Evolutionary conservation across 306 rosid genomes (phyloP), one percentile per base, ranked within the genome.

Genomic region (Myrica gale): DNA sequence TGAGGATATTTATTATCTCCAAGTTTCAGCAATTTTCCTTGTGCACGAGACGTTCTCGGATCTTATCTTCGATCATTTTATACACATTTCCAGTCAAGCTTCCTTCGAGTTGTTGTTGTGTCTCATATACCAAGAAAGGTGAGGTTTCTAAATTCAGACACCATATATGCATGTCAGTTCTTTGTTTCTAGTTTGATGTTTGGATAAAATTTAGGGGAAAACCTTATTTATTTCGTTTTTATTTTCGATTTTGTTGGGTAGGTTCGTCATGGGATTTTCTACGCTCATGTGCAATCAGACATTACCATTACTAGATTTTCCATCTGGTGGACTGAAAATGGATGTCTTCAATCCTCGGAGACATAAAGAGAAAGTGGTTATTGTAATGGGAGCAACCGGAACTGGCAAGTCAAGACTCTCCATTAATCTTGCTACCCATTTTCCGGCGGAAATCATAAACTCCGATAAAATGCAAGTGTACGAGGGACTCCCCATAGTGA

Each of bases 391-490:
- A 3, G 96, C 97, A 5, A 95, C 99, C 0, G 99, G 97, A 2
- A 76, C 97, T 0, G 99, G 99, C 0, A 95, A 95, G 56, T 95
- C 99, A 4, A 84, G 86, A 74, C 88, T 95, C 0, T 90, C 99
- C 1, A 68, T 92, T 42, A 96, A 90, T 82, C 82, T 95, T 0
- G 97, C 96, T 21, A 84, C 84, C 4, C 74, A 21, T 48, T 90
- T 90, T 32, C 80, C 83, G 0, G 85, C 93, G 0, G 97, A 95
- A 78, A 80, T 95, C 84, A 88, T 95, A 45, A 95, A 95, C 87
- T 84, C 99, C 0, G 99, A 95, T 75, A 95, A 95, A 88, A 90
- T 95, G 68, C 99, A 95, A 86, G 86, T 84, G 12, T 90, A 92
- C 66, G 45, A 89, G 15, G 99, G 97, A 1, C 92, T 95, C 0